Conservation (phyloP, 2,329 filamentous ascomycete genomes). For the Macrophomina tecta region DNA sequence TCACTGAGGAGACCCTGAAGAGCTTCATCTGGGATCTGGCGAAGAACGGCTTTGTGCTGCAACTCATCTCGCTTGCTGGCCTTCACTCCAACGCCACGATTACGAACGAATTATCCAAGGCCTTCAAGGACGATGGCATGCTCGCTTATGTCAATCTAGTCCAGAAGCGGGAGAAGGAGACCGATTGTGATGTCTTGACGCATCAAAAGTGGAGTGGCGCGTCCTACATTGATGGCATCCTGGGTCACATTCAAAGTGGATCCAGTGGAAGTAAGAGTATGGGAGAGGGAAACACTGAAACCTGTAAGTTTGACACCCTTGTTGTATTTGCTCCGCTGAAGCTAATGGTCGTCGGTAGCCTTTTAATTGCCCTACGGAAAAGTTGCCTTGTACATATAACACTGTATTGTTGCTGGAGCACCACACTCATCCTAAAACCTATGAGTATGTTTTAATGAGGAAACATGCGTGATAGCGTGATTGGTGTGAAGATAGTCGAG, state of each 20-base stretch:
- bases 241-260: constrained; percentile 89
- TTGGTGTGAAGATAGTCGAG: too few relatives aligned
- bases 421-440: too few relatives aligned
- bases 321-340: too few relatives aligned
- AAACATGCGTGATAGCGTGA: too few relatives aligned
- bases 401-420: too few relatives aligned
- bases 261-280: constrained; percentile 90
- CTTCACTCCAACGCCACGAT: constrained; percentile 69
- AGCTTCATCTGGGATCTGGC: constrained; percentile 97
- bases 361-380: not conserved
- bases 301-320: constrained; percentile 36
- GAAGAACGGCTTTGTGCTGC: constrained; percentile 65
- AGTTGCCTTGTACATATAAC: not conserved
- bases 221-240: constrained; percentile 82
- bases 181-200: constrained; percentile 89
- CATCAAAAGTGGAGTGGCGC: constrained; percentile 88
- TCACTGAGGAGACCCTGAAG: constrained; percentile 79
- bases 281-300: constrained; percentile 93
- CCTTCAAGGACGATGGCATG: constrained; percentile 93
- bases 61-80: constrained; percentile 69
- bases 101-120: constrained; percentile 75
- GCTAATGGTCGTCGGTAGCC: not conserved
- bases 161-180: constrained; percentile 86
- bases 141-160: constrained; percentile 95
- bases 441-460: too few relatives aligned